Evolutionary conservation across 2,329 filamentous ascomycete species (phyloP), one percentile per base, ranked within the genome.

Genomic region (Beauveria sp.): DNA sequence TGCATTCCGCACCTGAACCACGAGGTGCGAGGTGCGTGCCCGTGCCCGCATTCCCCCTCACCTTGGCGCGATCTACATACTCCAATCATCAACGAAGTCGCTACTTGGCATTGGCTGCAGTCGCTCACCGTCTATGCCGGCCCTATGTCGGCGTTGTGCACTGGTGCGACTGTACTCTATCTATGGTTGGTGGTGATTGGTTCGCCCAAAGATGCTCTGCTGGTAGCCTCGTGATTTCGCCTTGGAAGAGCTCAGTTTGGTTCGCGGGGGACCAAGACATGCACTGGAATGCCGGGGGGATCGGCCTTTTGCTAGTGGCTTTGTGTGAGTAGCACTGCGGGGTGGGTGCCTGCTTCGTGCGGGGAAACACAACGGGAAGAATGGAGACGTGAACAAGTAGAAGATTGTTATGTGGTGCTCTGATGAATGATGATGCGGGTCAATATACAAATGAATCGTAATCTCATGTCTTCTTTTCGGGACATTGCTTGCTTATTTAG

Each of bases 71-170:
- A 8, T 41, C 5, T n/a, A 6, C 4, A 24, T n/a, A 5, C 34
- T 26, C 18, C 8, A 53, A 22, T 10, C 10, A 20, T n/a, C 12
- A 20, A 53, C 5, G 3, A 12, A 34, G 34, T 22, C 28, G 16
- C 20, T n/a, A 26, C 14, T 40, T 40, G 28, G 34, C 18, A 8
- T 30, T 16, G 43, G 48, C 48, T 46, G 57, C 47, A 44, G 47
- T 46, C 20, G 24, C 48, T 53, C 57, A 59, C 57, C 48, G 48
- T 59, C 24, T 59, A 5, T 58, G 30, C 57, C 57, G 57, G 57
- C 57, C 16, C 14, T 59, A 59, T 59, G 57, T 59, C 57, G 57
- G 57, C 57, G 57, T 34, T 59, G 57, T 34, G 34, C 8, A 59
- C 8, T 9, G 41, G 57, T 53, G 57, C 20, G 48, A 59, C 47